These are phyloP conservation scores for Ocimum tenuiflorum DNA, from an alignment of 257 asterid genomes.

Conservation along the genomic window DNA sequence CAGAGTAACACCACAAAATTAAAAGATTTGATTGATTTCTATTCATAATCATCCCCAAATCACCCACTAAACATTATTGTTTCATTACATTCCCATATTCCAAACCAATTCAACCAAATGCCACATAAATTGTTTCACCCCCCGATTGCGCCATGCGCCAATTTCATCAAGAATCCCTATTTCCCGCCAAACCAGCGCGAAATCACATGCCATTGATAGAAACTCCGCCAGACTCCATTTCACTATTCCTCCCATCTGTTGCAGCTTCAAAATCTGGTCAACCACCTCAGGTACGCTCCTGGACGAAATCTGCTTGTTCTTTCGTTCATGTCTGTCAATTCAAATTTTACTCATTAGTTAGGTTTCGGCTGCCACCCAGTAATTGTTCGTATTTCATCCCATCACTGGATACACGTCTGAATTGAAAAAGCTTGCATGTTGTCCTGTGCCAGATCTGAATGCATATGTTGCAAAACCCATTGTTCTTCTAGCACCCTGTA, in stretches of 20 bases:
- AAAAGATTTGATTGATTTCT: too few relatives aligned
- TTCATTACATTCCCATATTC: too few relatives aligned
- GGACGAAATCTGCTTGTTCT: not conserved
- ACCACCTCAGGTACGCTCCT: not conserved
- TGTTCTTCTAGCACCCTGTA: not conserved
- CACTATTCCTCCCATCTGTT: not conserved
- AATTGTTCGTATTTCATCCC: not conserved
- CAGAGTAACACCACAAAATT: too few relatives aligned
- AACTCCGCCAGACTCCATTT: not conserved
- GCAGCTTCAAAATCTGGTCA: constrained; percentile 13
- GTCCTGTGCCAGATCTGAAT: constrained; percentile 13
- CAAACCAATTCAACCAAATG: too few relatives aligned
- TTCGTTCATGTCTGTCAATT: not conserved
- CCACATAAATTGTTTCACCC: too few relatives aligned
- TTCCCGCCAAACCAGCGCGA: constrained; percentile 62
- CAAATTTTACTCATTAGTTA: not conserved
- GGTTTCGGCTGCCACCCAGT: constrained; percentile 4
- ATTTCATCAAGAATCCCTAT: constrained; percentile 17
- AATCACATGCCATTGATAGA: not conserved
- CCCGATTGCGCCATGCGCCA: too few relatives aligned
- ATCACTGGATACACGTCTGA: not conserved
- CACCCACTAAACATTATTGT: too few relatives aligned
- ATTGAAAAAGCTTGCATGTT: not conserved
- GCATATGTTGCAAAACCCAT: not conserved
- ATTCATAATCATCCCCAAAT: too few relatives aligned